Evolutionary conservation across 768 basidiomycete genomes (phyloP).

Genomic region (Sporobolomyces pararoseus): DNA sequence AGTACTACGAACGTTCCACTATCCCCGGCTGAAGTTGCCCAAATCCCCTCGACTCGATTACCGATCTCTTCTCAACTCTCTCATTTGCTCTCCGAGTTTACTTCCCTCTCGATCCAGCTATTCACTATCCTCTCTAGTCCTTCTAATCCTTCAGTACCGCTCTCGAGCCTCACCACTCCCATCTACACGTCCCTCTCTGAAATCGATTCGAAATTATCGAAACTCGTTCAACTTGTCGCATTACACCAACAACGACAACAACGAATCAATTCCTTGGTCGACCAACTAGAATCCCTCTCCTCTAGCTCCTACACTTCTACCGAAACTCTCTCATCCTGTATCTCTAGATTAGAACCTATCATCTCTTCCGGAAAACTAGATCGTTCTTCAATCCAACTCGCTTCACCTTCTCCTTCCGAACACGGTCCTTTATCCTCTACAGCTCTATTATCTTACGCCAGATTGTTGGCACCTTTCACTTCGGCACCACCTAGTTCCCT

Average conservation of each 20-base stretch:
- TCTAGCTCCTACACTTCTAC: not conserved
- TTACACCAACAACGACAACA: constrained; percentile 21
- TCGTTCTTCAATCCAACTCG: constrained; percentile 18
- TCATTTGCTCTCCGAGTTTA: constrained; percentile 26
- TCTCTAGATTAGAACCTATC: constrained; percentile 12
- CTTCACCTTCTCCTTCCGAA: not conserved
- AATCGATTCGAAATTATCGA: constrained; percentile 26
- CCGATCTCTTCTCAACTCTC: constrained; percentile 28
- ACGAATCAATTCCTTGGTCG: constrained; percentile 21
- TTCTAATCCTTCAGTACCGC: not conserved
- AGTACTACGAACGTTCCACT: too few relatives aligned
- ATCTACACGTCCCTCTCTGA: constrained; percentile 21
- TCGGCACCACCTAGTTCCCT: constrained; percentile 40
- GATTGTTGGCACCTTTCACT: constrained; percentile 41
- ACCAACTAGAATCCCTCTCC: not conserved
- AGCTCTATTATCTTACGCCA: constrained; percentile 38
- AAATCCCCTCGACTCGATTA: constrained; percentile 25
- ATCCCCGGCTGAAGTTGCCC: constrained; percentile 14
- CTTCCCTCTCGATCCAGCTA: constrained; percentile 26
- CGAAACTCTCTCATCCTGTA: not conserved
- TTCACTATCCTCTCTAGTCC: constrained; percentile 22
- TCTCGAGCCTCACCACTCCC: not conserved
- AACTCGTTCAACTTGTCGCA: constrained; percentile 16
- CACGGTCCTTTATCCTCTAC: not conserved
- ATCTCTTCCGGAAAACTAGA: constrained; percentile 21